Evolutionary conservation across 176 grass and related monocot genomes (phyloP).

Genomic region (Bonia amplexicaulis): DNA sequence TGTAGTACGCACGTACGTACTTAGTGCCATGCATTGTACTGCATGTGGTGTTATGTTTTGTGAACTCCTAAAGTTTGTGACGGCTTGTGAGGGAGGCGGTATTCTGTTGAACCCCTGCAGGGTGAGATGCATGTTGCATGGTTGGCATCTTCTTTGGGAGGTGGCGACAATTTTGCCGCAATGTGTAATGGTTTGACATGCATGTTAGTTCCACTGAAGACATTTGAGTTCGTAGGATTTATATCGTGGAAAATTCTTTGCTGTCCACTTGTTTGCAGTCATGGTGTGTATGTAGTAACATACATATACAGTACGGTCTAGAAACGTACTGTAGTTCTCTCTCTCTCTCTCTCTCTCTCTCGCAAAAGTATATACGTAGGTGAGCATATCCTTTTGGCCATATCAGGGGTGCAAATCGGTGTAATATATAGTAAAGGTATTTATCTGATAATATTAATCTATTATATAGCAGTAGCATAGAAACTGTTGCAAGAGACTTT

Average conservation of each 20-base stretch:
- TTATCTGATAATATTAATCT: no score
- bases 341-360: no score
- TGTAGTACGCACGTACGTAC: not conserved
- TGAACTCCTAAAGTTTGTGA: not conserved
- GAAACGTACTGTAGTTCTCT: no score
- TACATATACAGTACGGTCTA: no score
- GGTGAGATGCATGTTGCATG: not conserved
- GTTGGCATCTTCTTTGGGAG: not conserved
- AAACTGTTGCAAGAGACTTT: no score
- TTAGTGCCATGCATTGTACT: not conserved
- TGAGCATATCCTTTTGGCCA: no score
- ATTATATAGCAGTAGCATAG: no score
- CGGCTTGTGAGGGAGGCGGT: not conserved
- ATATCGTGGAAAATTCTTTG: not conserved
- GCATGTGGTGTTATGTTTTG: not conserved
- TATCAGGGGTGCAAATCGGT: no score
- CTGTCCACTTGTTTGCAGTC: no score
- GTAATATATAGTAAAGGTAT: no score
- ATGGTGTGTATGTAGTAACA: no score
- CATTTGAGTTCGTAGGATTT: not conserved
- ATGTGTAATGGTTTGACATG: slow-evolving; percentile 1
- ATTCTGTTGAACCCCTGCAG: not conserved
- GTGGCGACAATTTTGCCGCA: slow-evolving; percentile 29
- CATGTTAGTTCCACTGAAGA: not conserved
- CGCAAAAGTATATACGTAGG: no score